These are phyloP conservation scores for Arbutus unedo DNA, from an alignment of 148 eudicot genomes.

Conservation along the genomic window DNA sequence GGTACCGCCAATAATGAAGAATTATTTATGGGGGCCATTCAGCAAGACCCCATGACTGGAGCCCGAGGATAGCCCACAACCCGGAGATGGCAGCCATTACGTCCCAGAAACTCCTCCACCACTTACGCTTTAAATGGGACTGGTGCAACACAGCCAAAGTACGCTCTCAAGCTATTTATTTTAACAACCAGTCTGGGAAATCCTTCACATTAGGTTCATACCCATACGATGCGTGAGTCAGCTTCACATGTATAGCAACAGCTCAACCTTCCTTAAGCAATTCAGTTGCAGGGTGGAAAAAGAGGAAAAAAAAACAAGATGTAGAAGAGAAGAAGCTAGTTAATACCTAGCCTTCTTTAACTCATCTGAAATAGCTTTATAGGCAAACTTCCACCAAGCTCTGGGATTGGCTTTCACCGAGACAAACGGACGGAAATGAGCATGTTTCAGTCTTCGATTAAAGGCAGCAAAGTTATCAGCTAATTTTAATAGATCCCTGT, in stretches of 20 bases:
- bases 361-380: constrained; percentile 63
- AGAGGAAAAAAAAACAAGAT: constrained; percentile 4
- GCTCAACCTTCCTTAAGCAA: neutral
- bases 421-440: constrained; percentile 76
- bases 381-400: constrained; percentile 96
- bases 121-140: no score
- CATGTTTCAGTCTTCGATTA: constrained; percentile 81
- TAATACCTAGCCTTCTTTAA: constrained; percentile 81
- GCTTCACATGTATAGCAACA: neutral
- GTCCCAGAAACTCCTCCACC: no score
- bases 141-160: no score
- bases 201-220: neutral
- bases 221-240: neutral
- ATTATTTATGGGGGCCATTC: no score
- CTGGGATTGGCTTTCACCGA: constrained; percentile 68
- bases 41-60: no score
- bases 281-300: constrained; percentile 11
- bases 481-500: constrained; percentile 77
- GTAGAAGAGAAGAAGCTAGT: constrained; percentile 16
- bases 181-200: neutral
- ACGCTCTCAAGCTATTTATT: neutral
- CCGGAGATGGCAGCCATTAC: no score
- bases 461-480: constrained; percentile 94
- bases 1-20: no score
- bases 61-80: no score